Evolutionary conservation across 192 early-diverging fungal genomes (phyloP).

Genomic region (Coemansia sp.): DNA sequence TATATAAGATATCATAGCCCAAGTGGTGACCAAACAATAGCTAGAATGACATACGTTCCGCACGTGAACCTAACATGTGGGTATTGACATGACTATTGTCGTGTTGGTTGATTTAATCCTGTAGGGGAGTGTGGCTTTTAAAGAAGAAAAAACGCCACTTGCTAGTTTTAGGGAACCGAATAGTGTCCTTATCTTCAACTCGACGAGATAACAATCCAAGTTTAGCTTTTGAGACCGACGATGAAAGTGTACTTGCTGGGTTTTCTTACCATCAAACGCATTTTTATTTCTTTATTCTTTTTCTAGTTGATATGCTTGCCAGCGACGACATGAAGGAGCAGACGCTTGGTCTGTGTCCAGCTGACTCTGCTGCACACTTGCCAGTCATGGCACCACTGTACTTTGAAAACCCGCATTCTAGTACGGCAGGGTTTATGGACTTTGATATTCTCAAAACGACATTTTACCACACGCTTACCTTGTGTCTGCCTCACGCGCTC

Average conservation of each 20-base stretch:
- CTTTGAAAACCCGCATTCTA: background rate
- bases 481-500: slow-evolving; percentile 21
- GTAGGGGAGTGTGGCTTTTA: background rate
- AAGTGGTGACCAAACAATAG: background rate
- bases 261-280: background rate
- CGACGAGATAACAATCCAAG: background rate
- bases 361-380: background rate
- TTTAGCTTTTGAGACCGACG: no score
- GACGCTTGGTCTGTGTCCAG: slow-evolving; percentile 2
- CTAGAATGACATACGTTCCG: background rate
- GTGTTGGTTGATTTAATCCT: background rate
- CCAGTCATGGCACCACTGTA: slow-evolving; percentile 11
- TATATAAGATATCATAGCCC: background rate
- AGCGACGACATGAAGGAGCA: background rate
- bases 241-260: background rate
- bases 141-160: background rate
- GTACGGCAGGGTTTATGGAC: slow-evolving; percentile 24
- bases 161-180: background rate
- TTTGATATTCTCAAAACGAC: slow-evolving; percentile 16
- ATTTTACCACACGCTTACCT: slow-evolving; percentile 20
- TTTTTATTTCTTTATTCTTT: background rate
- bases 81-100: background rate
- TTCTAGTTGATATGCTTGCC: slow-evolving; percentile 5
- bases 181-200: background rate
- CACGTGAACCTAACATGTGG: slow-evolving; percentile 2